Base-by-base conservation (phyloP, 2,329 filamentous ascomycete genomes). In the Diaporthe australafricana region DNA sequence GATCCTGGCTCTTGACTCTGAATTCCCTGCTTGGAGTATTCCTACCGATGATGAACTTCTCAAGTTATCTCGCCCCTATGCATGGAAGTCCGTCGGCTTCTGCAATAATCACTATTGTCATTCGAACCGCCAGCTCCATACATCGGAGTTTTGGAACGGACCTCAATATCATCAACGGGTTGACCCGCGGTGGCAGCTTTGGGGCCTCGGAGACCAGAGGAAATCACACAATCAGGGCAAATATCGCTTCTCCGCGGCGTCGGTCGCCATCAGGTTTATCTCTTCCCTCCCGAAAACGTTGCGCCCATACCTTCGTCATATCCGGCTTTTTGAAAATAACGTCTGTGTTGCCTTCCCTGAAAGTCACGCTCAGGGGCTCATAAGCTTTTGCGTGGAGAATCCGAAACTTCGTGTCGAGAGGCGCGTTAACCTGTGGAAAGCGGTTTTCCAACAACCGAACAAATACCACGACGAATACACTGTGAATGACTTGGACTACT, bases 291-390 rank as follows among this genome's bases (percentile, higher is more conserved):
- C 56, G 14, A 30, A 8, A 14, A 3, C 17, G 3, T 4, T 42
- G 38, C 56, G 56, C 38, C 16, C 30, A 8, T 17, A 60, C 22
- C 38, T 60, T 27, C 56, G 56, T 60, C 38, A 27, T 4, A 45
- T 60, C 16, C 56, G 56, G 22, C 56, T 60, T 45, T 38, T 45
- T 27, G 38, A 60, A 60, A 60, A 60, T 8, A 60, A 60, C 14
- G 8, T 30, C 16, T 27, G 38, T 42, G 56, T 60, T 30, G 56
- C 56, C 4, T 60, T 60, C 22, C 56, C 56, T 8, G 38, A 60
- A n/a, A 60, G 38, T 5, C 56, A 60, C 56, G 56, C 56, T 2
- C 56, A 45, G 14, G 56, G 56, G 8, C 56, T 60, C 17, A 45
- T 60, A 5, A 11, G 8, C 2, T 60, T 60, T 17, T 45, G 56